A percentile compares a stretch with the other conserved stretches of the same genome.
phyloP scores from a whole-genome alignment of 768 basidiomycete species.

The Porpolomopsis calyptriformis region DNA sequence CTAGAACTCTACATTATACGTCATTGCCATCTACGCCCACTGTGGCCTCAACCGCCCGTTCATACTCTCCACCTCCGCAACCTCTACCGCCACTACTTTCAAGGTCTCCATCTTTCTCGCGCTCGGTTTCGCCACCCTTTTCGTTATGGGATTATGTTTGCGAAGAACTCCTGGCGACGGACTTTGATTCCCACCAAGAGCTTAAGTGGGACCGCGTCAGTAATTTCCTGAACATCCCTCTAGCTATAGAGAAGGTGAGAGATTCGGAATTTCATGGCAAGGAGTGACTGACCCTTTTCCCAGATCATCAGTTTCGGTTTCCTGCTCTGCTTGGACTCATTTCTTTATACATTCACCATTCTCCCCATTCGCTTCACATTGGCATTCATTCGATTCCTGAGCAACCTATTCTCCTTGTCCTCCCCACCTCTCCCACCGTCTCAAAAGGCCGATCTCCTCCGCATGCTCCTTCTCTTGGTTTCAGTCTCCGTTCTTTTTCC shows the following conservation, averaged over 20 bases:
- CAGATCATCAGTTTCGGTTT: constrained; percentile 90
- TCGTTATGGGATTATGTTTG: constrained; percentile 88
- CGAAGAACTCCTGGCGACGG: constrained; percentile 83
- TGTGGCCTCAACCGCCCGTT: constrained; percentile 30
- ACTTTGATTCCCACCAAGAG: constrained; percentile 90
- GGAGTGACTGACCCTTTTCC: background rate
- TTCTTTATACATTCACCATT: constrained; percentile 96
- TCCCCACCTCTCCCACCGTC: constrained; percentile 62
- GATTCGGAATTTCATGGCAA: background rate
- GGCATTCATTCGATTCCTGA: constrained; percentile 46
- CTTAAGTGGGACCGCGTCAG: constrained; percentile 93
- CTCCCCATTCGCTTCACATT: constrained; percentile 80
- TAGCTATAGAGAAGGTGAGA: constrained; percentile 88
- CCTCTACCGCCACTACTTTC: constrained; percentile 17
- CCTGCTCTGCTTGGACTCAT: constrained; percentile 89
- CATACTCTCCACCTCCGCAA: constrained; percentile 18
- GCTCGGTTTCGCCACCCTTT: constrained; percentile 36
- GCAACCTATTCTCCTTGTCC: constrained; percentile 39
- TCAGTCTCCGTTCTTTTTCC: constrained; percentile 69
- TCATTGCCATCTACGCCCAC: constrained; percentile 71
- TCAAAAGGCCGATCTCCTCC: constrained; percentile 89
- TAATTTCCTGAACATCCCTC: constrained; percentile 87
- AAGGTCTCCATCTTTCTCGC: constrained; percentile 11
- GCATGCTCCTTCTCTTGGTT: constrained; percentile 60
- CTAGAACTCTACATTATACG: constrained; percentile 46